Evolutionary conservation across 2,329 filamentous ascomycete genomes (phyloP), one percentile per base, ranked within the genome.

Genomic region (Plectosphaerella sp.): DNA sequence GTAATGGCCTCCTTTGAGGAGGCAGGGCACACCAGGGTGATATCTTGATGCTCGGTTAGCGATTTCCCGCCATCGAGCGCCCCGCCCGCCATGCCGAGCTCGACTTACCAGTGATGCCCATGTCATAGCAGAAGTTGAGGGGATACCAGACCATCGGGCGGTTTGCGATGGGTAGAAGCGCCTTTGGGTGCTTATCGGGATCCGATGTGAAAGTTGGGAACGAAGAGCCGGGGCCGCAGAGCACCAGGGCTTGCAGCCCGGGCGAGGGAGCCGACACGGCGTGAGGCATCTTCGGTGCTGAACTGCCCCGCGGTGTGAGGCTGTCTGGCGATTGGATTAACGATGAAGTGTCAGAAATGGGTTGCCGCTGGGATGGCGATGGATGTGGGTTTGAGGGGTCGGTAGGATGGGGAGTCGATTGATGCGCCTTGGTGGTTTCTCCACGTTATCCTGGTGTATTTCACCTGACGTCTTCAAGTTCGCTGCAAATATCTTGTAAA

Each of bases 61-160:
- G 33, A 18, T 28, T 20, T 46, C n/a, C 15, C 8, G 16, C 14
- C 7, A 22, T 43, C 8, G 41, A 10, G 22, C n/a, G 28, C 11
- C 28, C 28, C 28, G 28, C 8, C 45, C 15, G 11, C 45, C 28
- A 5, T 43, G 14, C 45, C 20, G 45, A n/a, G 36, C 28, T 49
- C 47, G 45, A 68, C 80, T 69, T 69, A 89, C 87, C 78, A 63
- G 86, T 88, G 58, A 92, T 83, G 59, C 89, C 89, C 67, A 87
- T 89, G 37, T 89, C 83, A 64, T 91, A 88, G 70, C 89, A 93
- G 72, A 90, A 93, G 62, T 93, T 89, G 41, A 94, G 81, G 6
- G 89, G 86, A 67, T 94, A 94, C 88, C 90, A 93, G 45, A 94
- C 86, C 89, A 94, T 94, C 1, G 89, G 89, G 59, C 89, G 74